Evolutionary conservation across 768 basidiomycete species (phyloP).

Genomic region (Xanthoconium stramineum): DNA sequence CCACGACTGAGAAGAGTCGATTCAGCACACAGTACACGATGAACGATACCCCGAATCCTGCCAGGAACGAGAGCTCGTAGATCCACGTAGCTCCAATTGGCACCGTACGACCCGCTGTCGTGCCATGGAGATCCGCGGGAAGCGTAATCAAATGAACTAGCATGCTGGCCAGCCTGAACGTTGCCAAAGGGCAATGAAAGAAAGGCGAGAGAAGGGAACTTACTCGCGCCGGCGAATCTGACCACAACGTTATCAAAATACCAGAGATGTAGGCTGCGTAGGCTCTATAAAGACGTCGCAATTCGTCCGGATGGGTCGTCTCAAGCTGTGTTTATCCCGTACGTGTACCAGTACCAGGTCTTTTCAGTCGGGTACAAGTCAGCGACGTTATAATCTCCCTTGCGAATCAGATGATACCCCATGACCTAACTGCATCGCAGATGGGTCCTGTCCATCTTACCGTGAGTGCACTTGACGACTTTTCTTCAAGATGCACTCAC

Average conservation of each 20-base stretch:
- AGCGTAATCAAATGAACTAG: background rate
- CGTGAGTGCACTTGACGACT: background rate
- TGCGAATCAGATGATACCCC: slow-evolving; percentile 74
- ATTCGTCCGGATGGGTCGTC: background rate
- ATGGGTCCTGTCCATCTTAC: background rate
- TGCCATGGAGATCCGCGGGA: background rate
- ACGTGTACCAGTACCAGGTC: slow-evolving; percentile 76
- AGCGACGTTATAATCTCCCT: slow-evolving; percentile 65
- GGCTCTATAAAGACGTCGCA: slow-evolving; percentile 37
- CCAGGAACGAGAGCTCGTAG: slow-evolving; percentile 79
- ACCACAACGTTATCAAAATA: slow-evolving; percentile 82
- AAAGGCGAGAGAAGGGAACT: slow-evolving; percentile 20
- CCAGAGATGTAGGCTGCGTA: slow-evolving; percentile 69
- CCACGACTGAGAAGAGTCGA: slow-evolving; percentile 57
- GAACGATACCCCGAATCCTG: slow-evolving; percentile 71
- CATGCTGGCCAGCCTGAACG: background rate
- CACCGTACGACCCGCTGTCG: slow-evolving; percentile 53
- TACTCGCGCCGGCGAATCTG: slow-evolving; percentile 75
- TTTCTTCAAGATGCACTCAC: slow-evolving; percentile 30
- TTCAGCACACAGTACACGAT: slow-evolving; percentile 62
- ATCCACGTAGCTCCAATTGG: slow-evolving; percentile 68
- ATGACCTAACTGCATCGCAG: slow-evolving; percentile 46
- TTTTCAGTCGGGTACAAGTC: slow-evolving; percentile 62
- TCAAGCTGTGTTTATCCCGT: slow-evolving; percentile 39
- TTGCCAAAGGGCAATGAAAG: background rate